Base-by-base conservation (phyloP, 1,284 basidiomycete species). In the Stygiomarasmius scandens region DNA sequence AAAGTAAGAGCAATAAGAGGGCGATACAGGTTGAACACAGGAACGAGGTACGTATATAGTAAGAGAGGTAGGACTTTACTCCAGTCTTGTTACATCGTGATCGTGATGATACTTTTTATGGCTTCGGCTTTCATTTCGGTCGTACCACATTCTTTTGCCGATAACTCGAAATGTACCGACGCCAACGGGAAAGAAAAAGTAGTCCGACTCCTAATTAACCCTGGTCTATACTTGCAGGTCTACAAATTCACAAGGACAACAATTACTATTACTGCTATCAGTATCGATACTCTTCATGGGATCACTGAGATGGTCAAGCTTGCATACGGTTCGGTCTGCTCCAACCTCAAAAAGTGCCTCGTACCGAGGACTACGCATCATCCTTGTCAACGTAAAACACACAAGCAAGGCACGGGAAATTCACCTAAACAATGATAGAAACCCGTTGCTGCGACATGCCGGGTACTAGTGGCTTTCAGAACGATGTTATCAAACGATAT, bases 341-440 rank as follows among this genome's bases (percentile, higher is more conserved):
- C 66, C 43, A 90, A 71, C 34, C 68, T 73, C 46, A 90, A 63
- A 20, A 87, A 72, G 58, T 85, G 74, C 67, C 89, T 90, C 41
- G 87, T 89, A 19, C 81, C 78, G 47, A 90, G 80, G 41, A 87
- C 89, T 90, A 64, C 20, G 41, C 9, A n/a, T 55, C 22, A 52
- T 43, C 20, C 22, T 32, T 22, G 9, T 16, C 27, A 24, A 36
- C 36, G 10, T 47, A 36, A 57, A 24, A 14, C 38, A 20, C 29
- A 49, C n/a, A 44, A 36, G 41, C 20, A 56, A 23, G n/a, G 5
- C 5, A 6, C 38, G 16, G 58, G 58, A 19, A 52, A 73, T 83
- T 51, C 58, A 90, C 90, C 89, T 51, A 92, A 77, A 68, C 89
- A 91, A 62, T 93, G 90, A 71, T 93, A 90, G 67, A 93, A 86